Percentiles rank a stretch among this genome's conserved stretches.
phyloP scores from a whole-genome alignment of 352 stramenopile species.

The Phytopythium mirpurense region DNA sequence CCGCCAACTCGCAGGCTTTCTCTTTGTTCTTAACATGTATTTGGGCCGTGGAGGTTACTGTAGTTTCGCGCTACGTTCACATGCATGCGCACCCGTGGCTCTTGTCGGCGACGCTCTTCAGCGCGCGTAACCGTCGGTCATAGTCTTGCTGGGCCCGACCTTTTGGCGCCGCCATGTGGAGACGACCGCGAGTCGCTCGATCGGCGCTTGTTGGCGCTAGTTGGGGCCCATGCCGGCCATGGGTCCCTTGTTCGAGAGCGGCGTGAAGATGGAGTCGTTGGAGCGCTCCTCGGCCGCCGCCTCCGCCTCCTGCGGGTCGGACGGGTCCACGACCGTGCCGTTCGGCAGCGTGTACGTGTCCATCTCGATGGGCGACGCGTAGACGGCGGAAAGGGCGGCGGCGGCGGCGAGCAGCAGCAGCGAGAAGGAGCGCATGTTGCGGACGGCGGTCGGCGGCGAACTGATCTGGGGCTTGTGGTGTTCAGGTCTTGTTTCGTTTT shows the following conservation, averaged over 20 bases:
- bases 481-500: background rate
- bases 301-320: constrained; percentile 1
- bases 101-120: too few relatives aligned
- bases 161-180: too few relatives aligned
- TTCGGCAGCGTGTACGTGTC: constrained; percentile 24
- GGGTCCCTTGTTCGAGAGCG: constrained; percentile 19
- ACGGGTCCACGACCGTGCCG: constrained; percentile 23
- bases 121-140: too few relatives aligned
- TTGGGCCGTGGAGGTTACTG: too few relatives aligned
- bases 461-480: background rate
- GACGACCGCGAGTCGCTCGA: too few relatives aligned
- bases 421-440: constrained; percentile 1
- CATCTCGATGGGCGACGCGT: constrained; percentile 9
- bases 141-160: too few relatives aligned
- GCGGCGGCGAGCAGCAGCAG: constrained; percentile 7
- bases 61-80: too few relatives aligned
- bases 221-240: constrained; percentile 20
- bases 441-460: background rate
- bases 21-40: too few relatives aligned
- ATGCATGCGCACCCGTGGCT: too few relatives aligned
- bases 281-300: constrained; percentile 12
- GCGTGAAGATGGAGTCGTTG: constrained; percentile 22
- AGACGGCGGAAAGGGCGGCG: constrained; percentile 2
- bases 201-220: constrained; percentile 63
- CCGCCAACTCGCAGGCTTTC: too few relatives aligned